phyloP scores from a whole-genome alignment of 495 filamentous ascomycete genomes.

The Aspergillus bridgeri region DNA sequence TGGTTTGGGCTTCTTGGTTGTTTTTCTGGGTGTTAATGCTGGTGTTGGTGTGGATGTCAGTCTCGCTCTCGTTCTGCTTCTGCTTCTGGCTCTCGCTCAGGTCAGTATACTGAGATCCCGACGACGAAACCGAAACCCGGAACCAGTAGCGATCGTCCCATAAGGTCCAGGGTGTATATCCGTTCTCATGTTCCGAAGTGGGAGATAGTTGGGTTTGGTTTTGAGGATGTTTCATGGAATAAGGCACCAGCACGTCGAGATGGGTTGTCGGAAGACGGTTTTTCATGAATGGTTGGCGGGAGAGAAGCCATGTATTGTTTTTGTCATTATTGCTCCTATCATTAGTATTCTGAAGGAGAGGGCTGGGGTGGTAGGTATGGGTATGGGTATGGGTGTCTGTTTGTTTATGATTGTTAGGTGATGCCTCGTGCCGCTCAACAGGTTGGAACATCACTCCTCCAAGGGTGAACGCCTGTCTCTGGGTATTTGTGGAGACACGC shows the following conservation, averaged over 20 bases:
- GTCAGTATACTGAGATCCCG: conserved; percentile 8
- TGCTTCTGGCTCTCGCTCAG: neutral
- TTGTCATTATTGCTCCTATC: conserved; percentile 3
- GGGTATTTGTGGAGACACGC: conserved; percentile 9
- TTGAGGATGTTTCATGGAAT: too few species aligned
- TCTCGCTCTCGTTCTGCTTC: neutral
- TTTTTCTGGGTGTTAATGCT: neutral
- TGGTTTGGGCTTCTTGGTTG: too few species aligned
- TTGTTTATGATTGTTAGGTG: conserved; percentile 11
- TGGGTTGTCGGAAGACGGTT: conserved; percentile 18
- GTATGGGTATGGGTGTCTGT: neutral
- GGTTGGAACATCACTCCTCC: conserved; percentile 54
- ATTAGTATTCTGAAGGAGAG: too few species aligned
- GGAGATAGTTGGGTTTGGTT: too few species aligned
- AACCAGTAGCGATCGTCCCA: conserved; percentile 90
- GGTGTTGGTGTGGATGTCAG: too few species aligned
- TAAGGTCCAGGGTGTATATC: conserved; percentile 40
- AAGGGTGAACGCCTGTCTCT: conserved; percentile 46
- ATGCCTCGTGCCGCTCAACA: conserved; percentile 22
- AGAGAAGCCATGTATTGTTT: conserved; percentile 44
- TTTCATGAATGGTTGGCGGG: conserved; percentile 47
- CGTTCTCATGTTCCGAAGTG: too few species aligned
- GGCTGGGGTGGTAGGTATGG: neutral
- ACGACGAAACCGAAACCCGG: conserved; percentile 33
- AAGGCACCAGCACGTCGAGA: conserved; percentile 8